Percentiles rank a stretch among this genome's conserved stretches.
phyloP scores from a whole-genome alignment of 2,329 filamentous ascomycete genomes.

The Davidsoniella virescens region DNA sequence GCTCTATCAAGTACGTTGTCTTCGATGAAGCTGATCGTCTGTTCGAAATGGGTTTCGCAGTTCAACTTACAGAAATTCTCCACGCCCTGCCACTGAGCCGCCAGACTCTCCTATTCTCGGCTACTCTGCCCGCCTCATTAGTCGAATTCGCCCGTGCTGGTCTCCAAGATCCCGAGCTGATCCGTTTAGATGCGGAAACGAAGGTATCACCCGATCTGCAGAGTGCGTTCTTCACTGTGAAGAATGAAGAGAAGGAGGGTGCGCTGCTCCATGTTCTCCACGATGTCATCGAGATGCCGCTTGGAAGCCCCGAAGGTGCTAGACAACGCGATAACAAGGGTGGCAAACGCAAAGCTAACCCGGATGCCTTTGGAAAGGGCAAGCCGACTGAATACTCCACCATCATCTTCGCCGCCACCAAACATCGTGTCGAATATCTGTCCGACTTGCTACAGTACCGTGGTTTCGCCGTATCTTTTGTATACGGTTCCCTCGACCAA shows the following conservation, averaged over 20 bases:
- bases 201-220: conserved; percentile 95
- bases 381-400: conserved; percentile 82
- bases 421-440: conserved; percentile 94
- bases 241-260: conserved; percentile 85
- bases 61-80: conserved; percentile 83
- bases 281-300: conserved; percentile 84
- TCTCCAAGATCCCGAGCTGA: conserved; percentile 76
- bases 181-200: conserved; percentile 82
- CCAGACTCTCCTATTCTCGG: conserved; percentile 89
- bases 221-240: conserved; percentile 86
- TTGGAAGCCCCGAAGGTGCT: conserved; percentile 39
- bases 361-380: conserved; percentile 38
- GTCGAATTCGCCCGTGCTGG: conserved; percentile 94
- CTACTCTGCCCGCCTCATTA: conserved; percentile 80
- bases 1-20: conserved; percentile 81
- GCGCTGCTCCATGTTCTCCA: conserved; percentile 77
- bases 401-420: conserved; percentile 86
- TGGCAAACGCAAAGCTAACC: conserved; percentile 59
- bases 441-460: conserved; percentile 60
- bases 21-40: conserved; percentile 95
- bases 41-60: conserved; percentile 97
- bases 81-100: conserved; percentile 68
- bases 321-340: conserved; percentile 28
- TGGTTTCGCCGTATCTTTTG: conserved; percentile 82
- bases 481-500: conserved; percentile 89